Evolutionary conservation across 2,329 filamentous ascomycete genomes (phyloP).

Genomic region (Rasamsonia emersonii): DNA sequence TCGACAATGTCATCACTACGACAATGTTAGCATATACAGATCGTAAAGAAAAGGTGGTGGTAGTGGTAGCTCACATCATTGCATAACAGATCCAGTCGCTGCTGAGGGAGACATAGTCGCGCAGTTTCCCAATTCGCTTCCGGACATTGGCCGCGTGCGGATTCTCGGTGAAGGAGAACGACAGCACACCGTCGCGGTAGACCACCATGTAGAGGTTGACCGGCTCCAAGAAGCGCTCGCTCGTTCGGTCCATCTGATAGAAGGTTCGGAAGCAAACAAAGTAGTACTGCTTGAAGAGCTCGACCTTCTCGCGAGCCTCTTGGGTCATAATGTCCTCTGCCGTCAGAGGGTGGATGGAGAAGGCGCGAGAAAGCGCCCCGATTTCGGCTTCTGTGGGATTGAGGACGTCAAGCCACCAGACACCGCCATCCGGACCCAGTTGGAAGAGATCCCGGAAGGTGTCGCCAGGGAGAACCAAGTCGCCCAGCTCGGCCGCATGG

Average conservation of each 20-base stretch:
- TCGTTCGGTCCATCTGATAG: constrained; percentile 68
- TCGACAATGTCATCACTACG: constrained; percentile 89
- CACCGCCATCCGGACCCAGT: constrained; percentile 61
- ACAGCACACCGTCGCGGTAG: constrained; percentile 88
- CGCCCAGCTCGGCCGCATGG: constrained; percentile 79
- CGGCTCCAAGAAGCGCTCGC: constrained; percentile 78
- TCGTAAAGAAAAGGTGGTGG: background rate
- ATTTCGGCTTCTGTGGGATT: constrained; percentile 85
- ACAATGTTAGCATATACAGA: background rate
- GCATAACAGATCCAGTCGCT: constrained; percentile 99
- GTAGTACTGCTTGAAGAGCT: constrained; percentile 95
- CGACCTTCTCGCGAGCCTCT: constrained; percentile 95
- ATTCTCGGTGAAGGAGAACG: constrained; percentile 86
- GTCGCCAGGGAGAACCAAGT: constrained; percentile 80
- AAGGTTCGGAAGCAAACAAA: constrained; percentile 97
- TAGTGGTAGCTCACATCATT: constrained; percentile 77
- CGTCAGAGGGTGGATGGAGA: constrained; percentile 90
- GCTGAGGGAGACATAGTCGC: constrained; percentile 89
- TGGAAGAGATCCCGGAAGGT: constrained; percentile 82
- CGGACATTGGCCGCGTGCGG: constrained; percentile 81
- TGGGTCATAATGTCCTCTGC: constrained; percentile 94
- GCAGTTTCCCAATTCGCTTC: constrained; percentile 81
- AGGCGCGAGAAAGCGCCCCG: constrained; percentile 80
- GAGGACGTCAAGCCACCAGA: constrained; percentile 98
- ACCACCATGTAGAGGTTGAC: constrained; percentile 97